Percentiles rank a stretch among this genome's conserved stretches.
These are phyloP conservation scores for Asterochloris sp. DNA, from an alignment of 139 green algal species.

Conservation along the genomic window DNA sequence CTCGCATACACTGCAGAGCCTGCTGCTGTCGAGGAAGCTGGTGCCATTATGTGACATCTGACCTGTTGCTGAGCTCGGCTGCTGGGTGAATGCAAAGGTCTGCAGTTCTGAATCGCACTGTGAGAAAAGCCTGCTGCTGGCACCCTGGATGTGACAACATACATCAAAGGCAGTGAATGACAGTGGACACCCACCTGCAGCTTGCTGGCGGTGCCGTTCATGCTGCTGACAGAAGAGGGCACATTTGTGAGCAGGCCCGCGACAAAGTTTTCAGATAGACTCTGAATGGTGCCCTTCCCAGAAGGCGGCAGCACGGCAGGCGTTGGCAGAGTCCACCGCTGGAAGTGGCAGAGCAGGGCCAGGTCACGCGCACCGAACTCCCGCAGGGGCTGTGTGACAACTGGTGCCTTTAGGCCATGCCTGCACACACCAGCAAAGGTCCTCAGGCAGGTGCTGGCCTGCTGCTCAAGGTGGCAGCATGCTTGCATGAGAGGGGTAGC, in stretches of 20 bases:
- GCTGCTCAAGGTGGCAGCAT: neutral
- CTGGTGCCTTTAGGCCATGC: neutral
- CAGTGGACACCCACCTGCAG: conserved; percentile 28
- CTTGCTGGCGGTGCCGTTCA: conserved; percentile 47
- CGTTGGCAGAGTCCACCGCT: conserved; percentile 19
- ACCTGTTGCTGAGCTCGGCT: neutral
- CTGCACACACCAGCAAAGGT: conserved; percentile 1
- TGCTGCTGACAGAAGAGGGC: conserved; percentile 50
- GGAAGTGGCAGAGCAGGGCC: conserved; percentile 24
- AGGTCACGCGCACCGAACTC: conserved; percentile 18
- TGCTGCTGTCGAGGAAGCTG: neutral
- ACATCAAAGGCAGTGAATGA: neutral
- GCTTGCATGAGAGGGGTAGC: neutral
- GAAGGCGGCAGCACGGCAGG: conserved; percentile 14
- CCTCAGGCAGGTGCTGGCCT: neutral
- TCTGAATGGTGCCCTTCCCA: conserved; percentile 42
- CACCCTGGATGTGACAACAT: neutral
- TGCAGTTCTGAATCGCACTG: neutral
- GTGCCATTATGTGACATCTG: neutral
- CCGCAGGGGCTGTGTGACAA: conserved; percentile 10
- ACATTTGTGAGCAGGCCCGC: conserved; percentile 40
- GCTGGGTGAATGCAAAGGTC: neutral
- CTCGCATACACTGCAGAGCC: neutral
- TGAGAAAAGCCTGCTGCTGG: neutral
- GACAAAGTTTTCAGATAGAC: conserved; percentile 49